Conservation (phyloP, 441 rosid genomes). For the Populus hybrid region DNA sequence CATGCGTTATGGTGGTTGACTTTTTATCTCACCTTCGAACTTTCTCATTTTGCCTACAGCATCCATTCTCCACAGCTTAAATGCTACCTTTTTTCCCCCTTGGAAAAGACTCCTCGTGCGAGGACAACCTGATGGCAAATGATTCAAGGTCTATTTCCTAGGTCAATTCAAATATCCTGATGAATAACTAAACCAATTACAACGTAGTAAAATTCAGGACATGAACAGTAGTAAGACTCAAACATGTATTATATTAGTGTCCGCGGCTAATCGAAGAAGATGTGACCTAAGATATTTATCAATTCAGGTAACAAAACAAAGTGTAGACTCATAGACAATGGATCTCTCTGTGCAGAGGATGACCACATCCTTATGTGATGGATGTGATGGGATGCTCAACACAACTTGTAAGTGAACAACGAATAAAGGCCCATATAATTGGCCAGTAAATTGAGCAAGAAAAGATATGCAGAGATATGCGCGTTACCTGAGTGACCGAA, state of each 20-base stretch:
- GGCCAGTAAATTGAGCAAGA: slow-evolving; percentile 19
- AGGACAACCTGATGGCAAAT: slow-evolving; percentile 10
- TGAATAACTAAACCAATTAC: slow-evolving; percentile 7
- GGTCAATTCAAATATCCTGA: slow-evolving; percentile 5
- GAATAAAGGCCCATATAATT: slow-evolving; percentile 13
- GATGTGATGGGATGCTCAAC: slow-evolving; percentile 7
- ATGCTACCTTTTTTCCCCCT: neutral
- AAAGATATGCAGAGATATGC: slow-evolving; percentile 20
- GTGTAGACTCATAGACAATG: slow-evolving; percentile 9
- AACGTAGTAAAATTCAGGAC: slow-evolving; percentile 4
- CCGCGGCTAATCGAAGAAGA: neutral
- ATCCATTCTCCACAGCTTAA: neutral
- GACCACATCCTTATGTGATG: slow-evolving; percentile 17
- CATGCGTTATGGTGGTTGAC: neutral
- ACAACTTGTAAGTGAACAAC: slow-evolving; percentile 26
- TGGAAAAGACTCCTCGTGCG: neutral
- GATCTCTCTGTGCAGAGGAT: slow-evolving; percentile 12
- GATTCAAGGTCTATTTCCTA: slow-evolving; percentile 3
- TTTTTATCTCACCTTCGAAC: neutral
- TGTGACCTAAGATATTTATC: neutral
- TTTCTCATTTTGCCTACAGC: neutral
- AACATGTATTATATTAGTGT: neutral
- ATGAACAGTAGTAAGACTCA: neutral
- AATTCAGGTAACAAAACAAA: neutral
- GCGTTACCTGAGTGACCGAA: slow-evolving; percentile 25